Percentiles rank a stretch among this genome's conserved stretches.
Evolutionary conservation across 2,329 filamentous ascomycete genomes (phyloP).

Genomic region (Verruconis gallopava): DNA sequence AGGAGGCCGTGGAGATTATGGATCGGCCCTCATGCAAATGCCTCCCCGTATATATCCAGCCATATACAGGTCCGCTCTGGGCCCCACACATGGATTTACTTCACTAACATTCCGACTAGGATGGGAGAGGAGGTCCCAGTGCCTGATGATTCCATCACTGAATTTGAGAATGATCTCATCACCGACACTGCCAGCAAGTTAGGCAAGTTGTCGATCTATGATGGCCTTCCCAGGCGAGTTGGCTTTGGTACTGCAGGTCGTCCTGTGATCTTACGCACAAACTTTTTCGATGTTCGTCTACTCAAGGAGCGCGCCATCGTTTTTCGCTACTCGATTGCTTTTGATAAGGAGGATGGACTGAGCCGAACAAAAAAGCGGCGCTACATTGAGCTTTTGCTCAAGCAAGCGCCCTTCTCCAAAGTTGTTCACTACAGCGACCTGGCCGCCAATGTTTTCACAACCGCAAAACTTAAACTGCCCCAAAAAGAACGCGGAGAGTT

Average conservation of each 20-base stretch:
- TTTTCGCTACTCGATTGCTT: slow-evolving; percentile 18
- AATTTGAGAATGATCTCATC: slow-evolving; percentile 18
- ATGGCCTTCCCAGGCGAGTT: slow-evolving; percentile 2
- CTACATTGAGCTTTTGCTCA: slow-evolving; percentile 1
- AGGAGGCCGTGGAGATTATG: slow-evolving; percentile 7
- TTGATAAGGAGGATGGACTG: slow-evolving; percentile 4
- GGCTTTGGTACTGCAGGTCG: slow-evolving; percentile 15
- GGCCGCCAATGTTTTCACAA: slow-evolving; percentile 16
- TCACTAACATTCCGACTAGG: background rate
- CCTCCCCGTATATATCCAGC: background rate
- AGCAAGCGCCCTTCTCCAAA: slow-evolving; percentile 2
- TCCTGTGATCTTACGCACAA: slow-evolving; percentile 17
- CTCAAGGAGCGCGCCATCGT: slow-evolving; percentile 12
- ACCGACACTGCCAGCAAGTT: slow-evolving; percentile 17
- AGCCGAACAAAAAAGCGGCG: slow-evolving; percentile 6
- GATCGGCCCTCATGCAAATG: slow-evolving; percentile 1
- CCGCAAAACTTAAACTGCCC: slow-evolving; percentile 11
- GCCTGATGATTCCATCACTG: slow-evolving; percentile 14
- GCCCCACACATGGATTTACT: too few relatives aligned
- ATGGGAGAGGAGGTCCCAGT: background rate
- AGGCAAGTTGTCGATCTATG: background rate
- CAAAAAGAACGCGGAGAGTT: slow-evolving; percentile 15
- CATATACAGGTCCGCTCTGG: background rate
- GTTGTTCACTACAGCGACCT: slow-evolving; percentile 13
- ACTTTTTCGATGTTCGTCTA: slow-evolving; percentile 21